Evolutionary conservation across 1,139 yeast species (phyloP), one percentile per base, ranked within the genome.

Genomic region (Komagataea norvegica): DNA sequence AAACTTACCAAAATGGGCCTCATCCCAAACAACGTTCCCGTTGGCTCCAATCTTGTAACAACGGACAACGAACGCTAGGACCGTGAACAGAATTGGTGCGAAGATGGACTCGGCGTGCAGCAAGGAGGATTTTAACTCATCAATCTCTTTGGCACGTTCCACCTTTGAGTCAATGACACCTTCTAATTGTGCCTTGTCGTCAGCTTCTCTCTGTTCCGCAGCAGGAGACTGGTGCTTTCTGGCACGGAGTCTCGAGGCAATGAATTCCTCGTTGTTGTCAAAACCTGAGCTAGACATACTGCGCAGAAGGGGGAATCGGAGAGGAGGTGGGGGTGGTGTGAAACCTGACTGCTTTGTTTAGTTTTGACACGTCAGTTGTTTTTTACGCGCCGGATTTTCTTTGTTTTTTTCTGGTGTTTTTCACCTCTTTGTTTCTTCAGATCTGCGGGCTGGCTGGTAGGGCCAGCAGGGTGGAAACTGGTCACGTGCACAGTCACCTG

Each of bases 1-100:
- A 59, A 89, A 89, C 61, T 87, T 88, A 45, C 96, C 97, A 60
- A 89, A 89, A 68, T 87, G 96, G 9, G 96, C 96, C 59, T 87
- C 96, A 62, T 89, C 98, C 99, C 99, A 91, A 17, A 88, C 81
- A 22, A 93, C 96, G 40, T 71, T 68, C 41, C 75, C 65, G 40
- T 85, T 73, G 19, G 69, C 69, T 43, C 85, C 86, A 42, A 91
- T 84, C 41, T 73, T 72, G 62, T 84, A 85, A 53, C 87, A 70
- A 47, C 98, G 77, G 11, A 88, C 74, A 48, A 73, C 71, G 22
- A 88, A 77, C 2, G 95, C 82, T 8, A 85, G 35, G 1, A 70
- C 63, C 0, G 95, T 85, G 60, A 79, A 69, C 25, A 76, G 31
- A 6, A 79, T 48, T 15, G 88, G 87, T 45, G 71, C 77, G 16